A percentile compares a stretch with the other conserved stretches of the same genome.
These are phyloP conservation scores for Mycena olivaceomarginata DNA, from an alignment of 768 basidiomycete species.

Conservation along the genomic window DNA sequence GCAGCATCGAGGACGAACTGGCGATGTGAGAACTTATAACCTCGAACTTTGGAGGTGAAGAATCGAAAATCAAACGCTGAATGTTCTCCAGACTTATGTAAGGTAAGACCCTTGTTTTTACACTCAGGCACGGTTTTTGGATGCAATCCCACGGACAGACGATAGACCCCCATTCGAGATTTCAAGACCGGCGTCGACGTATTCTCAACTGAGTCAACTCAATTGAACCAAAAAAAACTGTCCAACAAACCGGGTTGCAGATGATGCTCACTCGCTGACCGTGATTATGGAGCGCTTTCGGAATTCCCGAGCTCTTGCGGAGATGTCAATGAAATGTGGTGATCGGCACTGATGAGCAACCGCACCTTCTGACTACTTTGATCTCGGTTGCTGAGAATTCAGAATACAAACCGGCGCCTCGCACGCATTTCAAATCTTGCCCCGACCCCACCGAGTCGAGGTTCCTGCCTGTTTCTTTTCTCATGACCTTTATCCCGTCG, in stretches of 20 bases:
- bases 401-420: neutral
- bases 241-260: neutral
- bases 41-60: too few relatives aligned
- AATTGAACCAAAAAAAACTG: too few relatives aligned
- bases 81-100: too few relatives aligned
- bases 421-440: constrained; percentile 7
- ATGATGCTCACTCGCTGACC: neutral
- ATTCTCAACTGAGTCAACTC: too few relatives aligned
- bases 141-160: too few relatives aligned
- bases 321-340: constrained; percentile 1
- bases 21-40: too few relatives aligned
- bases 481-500: constrained; percentile 2
- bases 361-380: neutral
- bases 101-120: too few relatives aligned
- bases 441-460: neutral
- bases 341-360: constrained; percentile 8
- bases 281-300: neutral
- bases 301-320: neutral
- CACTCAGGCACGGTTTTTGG: too few relatives aligned
- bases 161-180: too few relatives aligned
- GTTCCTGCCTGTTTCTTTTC: neutral
- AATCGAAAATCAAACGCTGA: too few relatives aligned
- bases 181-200: too few relatives aligned
- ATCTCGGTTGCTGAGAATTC: constrained; percentile 9
- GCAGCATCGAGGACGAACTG: too few relatives aligned